Evolutionary conservation across 768 basidiomycete species (phyloP), one percentile per base, ranked within the genome.

Genomic region (Agaricus bisporus): DNA sequence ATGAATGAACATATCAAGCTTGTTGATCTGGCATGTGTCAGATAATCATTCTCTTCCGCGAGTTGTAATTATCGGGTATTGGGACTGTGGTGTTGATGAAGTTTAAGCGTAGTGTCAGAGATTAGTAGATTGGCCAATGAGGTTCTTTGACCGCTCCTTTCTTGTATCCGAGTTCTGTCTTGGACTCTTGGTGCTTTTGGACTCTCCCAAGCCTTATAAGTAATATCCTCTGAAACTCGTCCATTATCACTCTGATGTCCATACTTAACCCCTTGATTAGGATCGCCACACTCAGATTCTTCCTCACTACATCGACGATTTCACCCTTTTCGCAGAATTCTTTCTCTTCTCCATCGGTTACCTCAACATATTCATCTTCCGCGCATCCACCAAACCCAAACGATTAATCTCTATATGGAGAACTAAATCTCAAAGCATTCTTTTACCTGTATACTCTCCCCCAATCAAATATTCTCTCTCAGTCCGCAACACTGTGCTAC

Each of bases 291-390:
- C 85, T 28, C 77, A 82, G n/a, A 76, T 88, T 54, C 80, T 88
- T 49, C 85, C 85, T 5, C 86, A 89, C 72, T 79, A 85, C 66
- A 89, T 93, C 55, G 85, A 91, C 61, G 83, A 81, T 56, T 95
- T 95, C 73, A 83, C 91, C 18, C 88, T 95, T 64, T 92, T 92
- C 57, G 77, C 91, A 4, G 91, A 88, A 45, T 95, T 95, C 77
- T 85, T 95, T 74, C 80, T 95, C 56, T 95, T 95, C 73, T 79
- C 90, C 48, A 63, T 95, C 54, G 93, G 92, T n/a, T 92, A 89
- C 68, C 69, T 95, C 51, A 92, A 95, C 72, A 83, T 92, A 60
- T 66, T 90, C 59, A 78, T 86, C 65, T 88, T 83, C 76, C 81
- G 83, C 51, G 74, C 77, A 59, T 74, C 72, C 1, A 82, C 80